Conservation (phyloP, 257 asterid species). For the Parsonsia alboflavescens region DNA sequence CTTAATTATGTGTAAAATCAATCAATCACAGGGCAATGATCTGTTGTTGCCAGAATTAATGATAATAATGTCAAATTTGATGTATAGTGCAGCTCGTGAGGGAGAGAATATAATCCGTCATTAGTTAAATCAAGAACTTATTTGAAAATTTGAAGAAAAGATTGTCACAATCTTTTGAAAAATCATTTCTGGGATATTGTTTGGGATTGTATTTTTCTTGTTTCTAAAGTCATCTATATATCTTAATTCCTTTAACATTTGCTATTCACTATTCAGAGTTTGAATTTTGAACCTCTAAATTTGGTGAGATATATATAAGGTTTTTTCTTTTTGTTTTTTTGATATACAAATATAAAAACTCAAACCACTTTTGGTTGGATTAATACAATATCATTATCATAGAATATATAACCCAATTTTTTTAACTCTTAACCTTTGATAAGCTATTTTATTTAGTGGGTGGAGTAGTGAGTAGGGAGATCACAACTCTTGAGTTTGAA, state of each 20-base stretch:
- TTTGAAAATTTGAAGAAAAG: neutral
- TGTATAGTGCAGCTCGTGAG: neutral
- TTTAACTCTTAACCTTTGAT: too few species aligned
- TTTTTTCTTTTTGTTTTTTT: too few species aligned
- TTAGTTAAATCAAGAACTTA: neutral
- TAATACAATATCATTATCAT: too few species aligned
- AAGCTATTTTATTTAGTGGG: too few species aligned
- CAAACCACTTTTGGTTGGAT: too few species aligned
- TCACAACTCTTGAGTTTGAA: too few species aligned
- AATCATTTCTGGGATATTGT: slow-evolving; percentile 3
- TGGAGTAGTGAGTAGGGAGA: too few species aligned
- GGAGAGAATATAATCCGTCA: neutral
- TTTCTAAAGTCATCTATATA: neutral
- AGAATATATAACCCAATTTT: too few species aligned
- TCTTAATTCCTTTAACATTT: too few species aligned
- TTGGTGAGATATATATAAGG: too few species aligned
- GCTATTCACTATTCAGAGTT: neutral
- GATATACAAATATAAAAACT: too few species aligned
- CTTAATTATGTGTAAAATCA: neutral
- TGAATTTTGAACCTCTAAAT: neutral
- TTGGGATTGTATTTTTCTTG: too few species aligned
- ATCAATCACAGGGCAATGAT: neutral
- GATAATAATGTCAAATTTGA: neutral
- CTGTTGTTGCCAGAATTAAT: neutral
- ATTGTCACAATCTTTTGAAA: slow-evolving; percentile 10